phyloP scores from a whole-genome alignment of 495 filamentous ascomycete species.

The Margaritispora aquatica region DNA sequence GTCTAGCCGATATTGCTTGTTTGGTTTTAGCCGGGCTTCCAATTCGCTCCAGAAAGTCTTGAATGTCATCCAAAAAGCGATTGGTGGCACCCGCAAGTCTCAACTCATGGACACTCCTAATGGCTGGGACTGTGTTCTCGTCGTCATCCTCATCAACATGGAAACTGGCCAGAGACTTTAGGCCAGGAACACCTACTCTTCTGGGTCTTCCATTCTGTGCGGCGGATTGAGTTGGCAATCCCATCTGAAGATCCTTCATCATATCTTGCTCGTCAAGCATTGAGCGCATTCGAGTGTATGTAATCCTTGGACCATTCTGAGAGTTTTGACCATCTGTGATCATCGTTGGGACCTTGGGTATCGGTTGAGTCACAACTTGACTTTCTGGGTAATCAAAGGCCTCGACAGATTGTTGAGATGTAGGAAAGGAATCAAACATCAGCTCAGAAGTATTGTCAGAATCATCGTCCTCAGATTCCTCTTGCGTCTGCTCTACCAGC shows the following conservation, averaged over 20 bases:
- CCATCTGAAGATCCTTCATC: constrained; percentile 26
- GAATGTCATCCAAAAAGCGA: constrained; percentile 72
- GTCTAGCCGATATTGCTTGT: constrained; percentile 30
- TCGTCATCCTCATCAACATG: constrained; percentile 43
- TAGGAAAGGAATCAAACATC: neutral
- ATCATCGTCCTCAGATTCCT: constrained; percentile 7
- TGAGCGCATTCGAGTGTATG: constrained; percentile 43
- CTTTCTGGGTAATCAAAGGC: neutral
- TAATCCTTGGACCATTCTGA: constrained; percentile 32
- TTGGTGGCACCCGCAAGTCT: constrained; percentile 79
- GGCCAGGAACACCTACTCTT: constrained; percentile 21
- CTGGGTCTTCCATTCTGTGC: constrained; percentile 22
- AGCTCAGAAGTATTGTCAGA: neutral
- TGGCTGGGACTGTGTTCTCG: constrained; percentile 45
- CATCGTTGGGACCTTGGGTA: neutral
- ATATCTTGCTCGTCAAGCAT: constrained; percentile 38
- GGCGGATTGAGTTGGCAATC: constrained; percentile 20
- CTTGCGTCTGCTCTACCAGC: constrained; percentile 36
- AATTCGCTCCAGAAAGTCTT: constrained; percentile 80
- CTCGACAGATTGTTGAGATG: neutral
- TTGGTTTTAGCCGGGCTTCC: constrained; percentile 43
- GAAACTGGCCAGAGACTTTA: constrained; percentile 24
- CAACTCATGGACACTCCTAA: constrained; percentile 86
- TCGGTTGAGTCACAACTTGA: constrained; percentile 5
- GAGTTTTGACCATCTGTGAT: constrained; percentile 16